phyloP scores from a whole-genome alignment of 306 rosid genomes.

The Trifolium subterraneum region DNA sequence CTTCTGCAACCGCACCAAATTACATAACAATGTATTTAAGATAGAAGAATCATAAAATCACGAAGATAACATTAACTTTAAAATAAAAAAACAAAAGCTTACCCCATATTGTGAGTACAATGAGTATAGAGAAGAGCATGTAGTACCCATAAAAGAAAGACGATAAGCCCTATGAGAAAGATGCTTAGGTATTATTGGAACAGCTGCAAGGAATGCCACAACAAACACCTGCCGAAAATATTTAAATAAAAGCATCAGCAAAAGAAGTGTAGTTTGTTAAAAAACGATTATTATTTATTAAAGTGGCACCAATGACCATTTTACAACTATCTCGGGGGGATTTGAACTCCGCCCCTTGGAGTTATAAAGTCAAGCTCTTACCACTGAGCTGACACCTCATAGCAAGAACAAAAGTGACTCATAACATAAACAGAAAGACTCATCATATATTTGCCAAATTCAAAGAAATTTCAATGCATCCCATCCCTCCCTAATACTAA shows the following conservation, averaged over 20 bases:
- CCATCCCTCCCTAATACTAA: slow-evolving; percentile 9
- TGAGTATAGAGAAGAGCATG: slow-evolving; percentile 78
- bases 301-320: not conserved
- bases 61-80: slow-evolving; percentile 15
- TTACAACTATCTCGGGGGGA: not conserved
- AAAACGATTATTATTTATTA: not conserved
- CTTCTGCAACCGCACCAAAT: slow-evolving; percentile 60
- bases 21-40: slow-evolving; percentile 31
- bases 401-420: not conserved
- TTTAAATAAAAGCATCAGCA: slow-evolving; percentile 28
- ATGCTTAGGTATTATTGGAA: slow-evolving; percentile 75
- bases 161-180: slow-evolving; percentile 90
- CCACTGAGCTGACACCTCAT: not conserved
- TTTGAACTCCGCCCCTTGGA: not conserved
- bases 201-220: slow-evolving; percentile 82
- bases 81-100: slow-evolving; percentile 38
- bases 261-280: not conserved
- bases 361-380: too few relatives aligned
- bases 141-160: slow-evolving; percentile 88
- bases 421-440: not conserved
- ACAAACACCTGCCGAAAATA: slow-evolving; percentile 71
- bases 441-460: not conserved
- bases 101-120: slow-evolving; percentile 86
- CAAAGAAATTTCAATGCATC: slow-evolving; percentile 1
- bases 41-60: slow-evolving; percentile 22